These are phyloP conservation scores for Melampsora occidentalis DNA, from an alignment of 1,284 basidiomycete species.

Conservation along the genomic window DNA sequence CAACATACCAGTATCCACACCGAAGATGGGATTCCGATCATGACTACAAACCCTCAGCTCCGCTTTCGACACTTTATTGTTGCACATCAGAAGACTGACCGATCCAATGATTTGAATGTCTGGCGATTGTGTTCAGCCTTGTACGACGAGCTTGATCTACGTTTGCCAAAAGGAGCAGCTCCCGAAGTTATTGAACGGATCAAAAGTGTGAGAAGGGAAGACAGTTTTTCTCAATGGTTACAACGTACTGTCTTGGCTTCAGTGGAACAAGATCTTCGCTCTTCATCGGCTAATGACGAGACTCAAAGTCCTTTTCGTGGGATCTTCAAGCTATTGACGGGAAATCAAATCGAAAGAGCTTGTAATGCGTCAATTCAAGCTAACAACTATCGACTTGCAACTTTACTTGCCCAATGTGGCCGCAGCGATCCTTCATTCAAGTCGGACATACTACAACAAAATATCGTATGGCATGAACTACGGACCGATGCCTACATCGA, in stretches of 20 bases:
- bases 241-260: constrained; percentile 68
- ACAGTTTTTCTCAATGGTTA: constrained; percentile 81
- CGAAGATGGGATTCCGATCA: constrained; percentile 62
- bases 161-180: constrained; percentile 63
- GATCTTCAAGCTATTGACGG: constrained; percentile 76
- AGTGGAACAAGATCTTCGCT: constrained; percentile 72
- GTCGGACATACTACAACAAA: constrained; percentile 71
- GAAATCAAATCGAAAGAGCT: constrained; percentile 81
- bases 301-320: constrained; percentile 52
- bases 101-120: constrained; percentile 71
- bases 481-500: constrained; percentile 70
- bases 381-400: constrained; percentile 80
- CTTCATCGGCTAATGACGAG: constrained; percentile 47
- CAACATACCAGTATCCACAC: constrained; percentile 66
- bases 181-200: constrained; percentile 65
- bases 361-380: constrained; percentile 71
- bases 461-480: constrained; percentile 79
- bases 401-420: constrained; percentile 83
- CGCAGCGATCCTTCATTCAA: constrained; percentile 70
- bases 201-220: constrained; percentile 68
- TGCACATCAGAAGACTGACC: constrained; percentile 71
- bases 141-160: constrained; percentile 74
- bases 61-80: constrained; percentile 75
- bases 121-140: constrained; percentile 87
- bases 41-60: constrained; percentile 62